These are phyloP conservation scores for Chlamydomonas sp. DNA, from an alignment of 139 green algal species.

Conservation along the genomic window DNA sequence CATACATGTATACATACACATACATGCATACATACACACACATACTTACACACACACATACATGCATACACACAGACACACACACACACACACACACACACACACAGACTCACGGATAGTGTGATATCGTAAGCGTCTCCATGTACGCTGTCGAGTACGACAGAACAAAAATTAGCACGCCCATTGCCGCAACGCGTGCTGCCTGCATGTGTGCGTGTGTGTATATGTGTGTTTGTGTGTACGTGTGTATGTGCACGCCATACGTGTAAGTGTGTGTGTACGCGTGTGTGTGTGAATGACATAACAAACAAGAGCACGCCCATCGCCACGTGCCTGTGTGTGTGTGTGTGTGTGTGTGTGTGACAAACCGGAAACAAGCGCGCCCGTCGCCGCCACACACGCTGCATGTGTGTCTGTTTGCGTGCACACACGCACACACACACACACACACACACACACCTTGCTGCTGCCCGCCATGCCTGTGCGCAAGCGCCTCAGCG, in stretches of 20 bases:
- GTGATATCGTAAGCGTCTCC: constrained; percentile 96
- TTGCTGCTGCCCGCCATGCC: background rate
- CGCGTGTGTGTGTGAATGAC: background rate
- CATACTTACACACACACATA: too few species aligned
- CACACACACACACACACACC: too few species aligned
- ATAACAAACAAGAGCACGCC: too few species aligned
- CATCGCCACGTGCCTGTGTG: background rate
- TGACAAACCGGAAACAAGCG: too few species aligned
- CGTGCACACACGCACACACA: too few species aligned
- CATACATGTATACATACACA: too few species aligned
- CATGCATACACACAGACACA: too few species aligned
- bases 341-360: constrained; percentile 2
- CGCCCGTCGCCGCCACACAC: too few species aligned
- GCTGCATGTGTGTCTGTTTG: too few species aligned
- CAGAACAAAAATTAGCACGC: too few species aligned
- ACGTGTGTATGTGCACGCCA: background rate
- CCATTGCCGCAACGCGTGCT: background rate
- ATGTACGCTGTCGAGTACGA: constrained; percentile 8
- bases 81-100: background rate
- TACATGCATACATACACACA: too few species aligned
- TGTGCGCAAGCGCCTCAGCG: too few species aligned
- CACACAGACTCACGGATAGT: background rate
- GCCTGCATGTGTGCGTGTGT: background rate
- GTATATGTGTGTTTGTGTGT: constrained; percentile 1
- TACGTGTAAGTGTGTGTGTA: background rate